A percentile compares a stretch with the other conserved stretches of the same genome.
These are phyloP conservation scores for Lachnellula cervina DNA, from an alignment of 2,329 filamentous ascomycete species.

Conservation along the genomic window DNA sequence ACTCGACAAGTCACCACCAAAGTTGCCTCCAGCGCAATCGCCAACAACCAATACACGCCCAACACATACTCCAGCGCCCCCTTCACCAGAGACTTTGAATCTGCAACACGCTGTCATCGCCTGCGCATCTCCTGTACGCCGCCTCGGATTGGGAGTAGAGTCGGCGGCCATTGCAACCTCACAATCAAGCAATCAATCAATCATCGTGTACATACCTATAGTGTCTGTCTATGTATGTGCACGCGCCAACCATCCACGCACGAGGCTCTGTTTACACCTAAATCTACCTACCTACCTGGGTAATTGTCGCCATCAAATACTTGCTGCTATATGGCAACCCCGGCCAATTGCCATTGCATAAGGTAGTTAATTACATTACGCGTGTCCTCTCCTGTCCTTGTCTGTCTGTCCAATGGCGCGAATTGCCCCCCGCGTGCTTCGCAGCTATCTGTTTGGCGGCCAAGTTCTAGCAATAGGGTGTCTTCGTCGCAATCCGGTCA, in stretches of 20 bases:
- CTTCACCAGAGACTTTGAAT: not conserved
- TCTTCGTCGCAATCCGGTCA: constrained; percentile 16
- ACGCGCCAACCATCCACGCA: not conserved
- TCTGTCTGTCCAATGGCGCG: constrained; percentile 23
- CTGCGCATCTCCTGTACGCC: constrained; percentile 7
- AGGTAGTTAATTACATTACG: not conserved
- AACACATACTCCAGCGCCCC: constrained; percentile 21
- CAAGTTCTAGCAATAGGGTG: constrained; percentile 24
- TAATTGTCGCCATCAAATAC: not conserved
- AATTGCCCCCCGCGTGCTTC: constrained; percentile 23
- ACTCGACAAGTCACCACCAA: constrained; percentile 16
- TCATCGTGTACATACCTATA: too few species aligned
- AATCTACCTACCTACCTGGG: constrained; percentile 1
- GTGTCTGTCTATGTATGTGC: not conserved
- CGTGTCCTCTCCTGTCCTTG: not conserved
- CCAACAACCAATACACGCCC: constrained; percentile 22
- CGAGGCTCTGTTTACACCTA: not conserved
- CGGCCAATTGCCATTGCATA: constrained; percentile 7
- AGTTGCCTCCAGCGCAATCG: constrained; percentile 4
- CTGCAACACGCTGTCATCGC: not conserved
- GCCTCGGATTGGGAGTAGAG: constrained; percentile 17
- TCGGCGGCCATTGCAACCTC: not conserved
- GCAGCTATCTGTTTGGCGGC: constrained; percentile 30
- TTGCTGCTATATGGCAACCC: not conserved
- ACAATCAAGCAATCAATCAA: not conserved